Evolutionary conservation across 805 yeast species (phyloP), one percentile per base, ranked within the genome.

Genomic region (Candida glaebosa): DNA sequence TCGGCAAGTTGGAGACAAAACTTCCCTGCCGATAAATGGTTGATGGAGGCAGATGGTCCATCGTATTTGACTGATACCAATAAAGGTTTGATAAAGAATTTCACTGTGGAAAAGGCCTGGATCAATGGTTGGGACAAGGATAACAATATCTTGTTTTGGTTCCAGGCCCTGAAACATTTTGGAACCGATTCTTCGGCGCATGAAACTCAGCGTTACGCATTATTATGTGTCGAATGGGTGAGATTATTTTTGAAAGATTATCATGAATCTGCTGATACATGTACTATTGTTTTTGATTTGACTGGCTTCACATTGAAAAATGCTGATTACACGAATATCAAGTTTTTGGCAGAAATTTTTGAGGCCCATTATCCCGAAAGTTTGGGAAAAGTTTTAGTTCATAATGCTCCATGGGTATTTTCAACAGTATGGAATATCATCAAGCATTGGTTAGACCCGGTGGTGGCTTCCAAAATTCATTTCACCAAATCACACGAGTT

Each of bases 341-440:
- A 89, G 65, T 90, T 87, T 63, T 77, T 93, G 65, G 82, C 89
- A 45, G 76, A 80, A 41, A 83, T 90, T 45, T 88, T 91, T 61
- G 97, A 91, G 69, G 95, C 95, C 0, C 96, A 90, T 58, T 91
- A 90, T 60, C 98, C 98, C 0, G 98, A 91, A 63, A 82, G 87
- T 31, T 73, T 91, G 45, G 96, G 96, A 14, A 78, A 77, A 41
- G 67, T 91, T 38, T 75, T 87, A 50, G 84, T 91, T 45, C 95
- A 87, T 67, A 84, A 85, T 52, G 97, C 98, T 0, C 98, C 98
- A 18, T 89, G 97, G 97, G 78, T 93, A 40, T 91, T 93, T 68
- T 80, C 85, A 41, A 90, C 96, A 18, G 85, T 91, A 45, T 91
- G 98, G 98, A 84, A 82, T 51, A 78, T 91, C 51, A 80, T 91